Base-by-base conservation (phyloP, 768 basidiomycete genomes). In the Psilocybe cyanescens region DNA sequence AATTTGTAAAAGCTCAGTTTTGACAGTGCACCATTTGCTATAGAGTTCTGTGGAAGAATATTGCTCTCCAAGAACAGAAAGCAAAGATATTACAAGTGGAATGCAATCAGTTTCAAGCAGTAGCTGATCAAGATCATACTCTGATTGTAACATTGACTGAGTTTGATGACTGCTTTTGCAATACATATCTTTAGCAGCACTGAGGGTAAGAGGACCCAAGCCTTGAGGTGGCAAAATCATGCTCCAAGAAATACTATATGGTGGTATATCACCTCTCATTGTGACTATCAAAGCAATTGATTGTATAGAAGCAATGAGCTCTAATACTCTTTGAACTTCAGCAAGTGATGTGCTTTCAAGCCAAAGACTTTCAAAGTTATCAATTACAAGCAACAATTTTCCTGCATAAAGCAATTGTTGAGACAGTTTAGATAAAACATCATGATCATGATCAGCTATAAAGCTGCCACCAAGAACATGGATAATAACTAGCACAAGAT, bases 261-360 rank as follows among this genome's bases (percentile, higher is more conserved):
- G 52, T 31, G 58, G 58, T 29, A 45, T n/a, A 33, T 59, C 58
- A 35, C 58, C 51, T 46, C 58, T 59, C 52, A 59, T 59, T 31
- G 28, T 59, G 3, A 59, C 24, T 9, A 45, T 24, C 30, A 59
- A 35, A 30, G 51, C 16, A 8, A 47, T 29, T 2, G 52, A 59
- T n/a, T 30, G 9, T 2, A 54, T 31, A 16, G 51, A 46, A 14
- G 45, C 19, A 29, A 59, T 46, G 4, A 54, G 30, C 12, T 53
- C 58, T 6, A 59, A 8, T 14, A 54, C 24, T 28, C 44, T 48
- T 39, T 28, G 19, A 19, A 51, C 39, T 30, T 58, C 57, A 47
- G 28, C 31, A 58, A 28, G 30, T 17, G 30, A 47, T 17, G 29
- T 3, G 33, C 41, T 56, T 14, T 56, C 54, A 56, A 55, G 30